phyloP scores from a whole-genome alignment of 2,329 filamentous ascomycete genomes.

The Talaromyces sp. region DNA sequence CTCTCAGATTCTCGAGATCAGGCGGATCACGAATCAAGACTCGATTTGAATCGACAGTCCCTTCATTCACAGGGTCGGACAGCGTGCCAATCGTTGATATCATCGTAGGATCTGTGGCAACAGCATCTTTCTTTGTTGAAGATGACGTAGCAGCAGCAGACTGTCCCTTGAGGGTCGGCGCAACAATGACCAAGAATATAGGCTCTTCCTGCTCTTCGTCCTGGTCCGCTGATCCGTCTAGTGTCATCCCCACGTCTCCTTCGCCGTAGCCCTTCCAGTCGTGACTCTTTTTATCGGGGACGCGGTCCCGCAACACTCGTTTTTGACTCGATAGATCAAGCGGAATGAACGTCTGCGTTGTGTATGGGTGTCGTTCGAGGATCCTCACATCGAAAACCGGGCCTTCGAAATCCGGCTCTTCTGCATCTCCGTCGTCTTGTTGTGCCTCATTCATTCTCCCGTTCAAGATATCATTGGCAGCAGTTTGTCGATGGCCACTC shows the following conservation, averaged over 20 bases:
- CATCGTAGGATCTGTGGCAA: not conserved
- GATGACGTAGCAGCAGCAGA: slow-evolving; percentile 30
- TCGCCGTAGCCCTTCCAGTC: slow-evolving; percentile 15
- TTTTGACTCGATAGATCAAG: slow-evolving; percentile 52
- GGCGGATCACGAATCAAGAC: slow-evolving; percentile 55
- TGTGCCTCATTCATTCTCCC: not conserved
- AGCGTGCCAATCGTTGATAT: slow-evolving; percentile 1
- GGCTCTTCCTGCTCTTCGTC: slow-evolving; percentile 27
- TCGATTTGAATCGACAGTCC: slow-evolving; percentile 26
- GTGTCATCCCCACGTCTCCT: slow-evolving; percentile 11
- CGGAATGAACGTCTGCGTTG: slow-evolving; percentile 88
- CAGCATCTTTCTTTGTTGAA: not conserved
- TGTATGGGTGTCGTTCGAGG: slow-evolving; percentile 89
- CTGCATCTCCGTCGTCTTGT: not conserved
- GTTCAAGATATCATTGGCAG: not conserved
- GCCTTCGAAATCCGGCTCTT: slow-evolving; percentile 8
- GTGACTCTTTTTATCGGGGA: slow-evolving; percentile 14
- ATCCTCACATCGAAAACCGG: slow-evolving; percentile 64
- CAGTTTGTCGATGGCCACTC: not conserved
- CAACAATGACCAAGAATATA: slow-evolving; percentile 80
- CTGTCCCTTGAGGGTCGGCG: slow-evolving; percentile 62
- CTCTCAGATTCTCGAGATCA: slow-evolving; percentile 65
- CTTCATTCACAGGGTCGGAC: slow-evolving; percentile 5
- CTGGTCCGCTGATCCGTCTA: slow-evolving; percentile 11
- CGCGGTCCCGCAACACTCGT: slow-evolving; percentile 12